phyloP scores from a whole-genome alignment of 371 early-diverging fungal species.

The Vairimorpha apis region DNA sequence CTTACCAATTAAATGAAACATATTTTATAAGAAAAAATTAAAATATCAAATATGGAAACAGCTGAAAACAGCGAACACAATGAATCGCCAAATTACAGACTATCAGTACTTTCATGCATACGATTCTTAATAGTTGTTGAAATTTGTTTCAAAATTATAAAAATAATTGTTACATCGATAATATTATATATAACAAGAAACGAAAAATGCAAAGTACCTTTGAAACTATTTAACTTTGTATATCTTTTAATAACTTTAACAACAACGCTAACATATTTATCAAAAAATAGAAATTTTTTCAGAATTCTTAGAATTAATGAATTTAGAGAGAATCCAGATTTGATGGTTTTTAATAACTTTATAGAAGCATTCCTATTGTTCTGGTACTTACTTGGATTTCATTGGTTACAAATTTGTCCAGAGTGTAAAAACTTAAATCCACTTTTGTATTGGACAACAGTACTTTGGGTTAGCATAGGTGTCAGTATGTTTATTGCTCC shows the following conservation, averaged over 20 bases:
- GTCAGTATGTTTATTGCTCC: slow-evolving; percentile 61
- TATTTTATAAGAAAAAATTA: background rate
- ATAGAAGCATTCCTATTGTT: slow-evolving; percentile 63
- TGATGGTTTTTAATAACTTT: slow-evolving; percentile 62
- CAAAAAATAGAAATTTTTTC: slow-evolving; percentile 61
- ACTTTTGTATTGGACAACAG: slow-evolving; percentile 61
- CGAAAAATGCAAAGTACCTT: slow-evolving; percentile 54
- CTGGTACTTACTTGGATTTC: slow-evolving; percentile 64
- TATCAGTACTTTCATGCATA: slow-evolving; percentile 57
- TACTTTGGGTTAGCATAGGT: slow-evolving; percentile 57
- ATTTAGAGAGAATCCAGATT: slow-evolving; percentile 61
- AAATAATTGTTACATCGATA: slow-evolving; percentile 40
- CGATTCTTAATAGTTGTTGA: slow-evolving; percentile 45
- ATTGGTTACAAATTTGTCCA: slow-evolving; percentile 64
- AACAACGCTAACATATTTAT: slow-evolving; percentile 54
- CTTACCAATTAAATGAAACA: slow-evolving; percentile 7
- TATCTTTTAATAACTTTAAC: slow-evolving; percentile 55
- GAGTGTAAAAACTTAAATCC: slow-evolving; percentile 55
- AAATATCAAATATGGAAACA: background rate
- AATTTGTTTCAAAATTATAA: slow-evolving; percentile 51
- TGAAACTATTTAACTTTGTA: slow-evolving; percentile 62
- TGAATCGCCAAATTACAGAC: background rate
- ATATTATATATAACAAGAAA: slow-evolving; percentile 57
- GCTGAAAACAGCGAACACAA: too few species aligned
- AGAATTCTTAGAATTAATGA: slow-evolving; percentile 58